A percentile compares a stretch with the other conserved stretches of the same genome.
Conservation (phyloP, 495 filamentous ascomycete species). For the Bacidia gigantensis region DNA sequence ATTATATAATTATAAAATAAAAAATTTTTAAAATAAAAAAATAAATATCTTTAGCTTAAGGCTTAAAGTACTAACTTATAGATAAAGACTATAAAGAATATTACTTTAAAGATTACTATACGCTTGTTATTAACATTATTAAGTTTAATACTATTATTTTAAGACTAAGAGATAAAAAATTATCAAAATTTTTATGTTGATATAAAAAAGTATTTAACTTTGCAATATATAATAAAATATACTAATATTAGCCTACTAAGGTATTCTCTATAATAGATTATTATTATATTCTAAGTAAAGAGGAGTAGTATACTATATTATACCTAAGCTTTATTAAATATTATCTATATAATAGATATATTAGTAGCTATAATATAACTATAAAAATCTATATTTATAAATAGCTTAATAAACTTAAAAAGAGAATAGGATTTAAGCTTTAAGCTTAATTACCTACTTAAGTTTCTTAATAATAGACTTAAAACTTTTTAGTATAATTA, state of each 20-base stretch:
- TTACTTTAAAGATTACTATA: background rate
- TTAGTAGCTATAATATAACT: background rate
- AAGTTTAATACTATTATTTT: background rate
- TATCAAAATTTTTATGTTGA: background rate
- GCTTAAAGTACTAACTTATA: background rate
- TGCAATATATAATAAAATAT: conserved; percentile 1
- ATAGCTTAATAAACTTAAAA: background rate
- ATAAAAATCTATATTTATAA: background rate
- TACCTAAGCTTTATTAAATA: background rate
- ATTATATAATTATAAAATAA: background rate
- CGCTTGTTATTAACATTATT: background rate
- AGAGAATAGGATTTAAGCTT: background rate
- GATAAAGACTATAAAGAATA: background rate
- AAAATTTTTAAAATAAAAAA: background rate
- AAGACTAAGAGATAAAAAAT: background rate
- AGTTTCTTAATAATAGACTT: conserved; percentile 1
- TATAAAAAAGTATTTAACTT: background rate
- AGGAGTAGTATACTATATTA: background rate
- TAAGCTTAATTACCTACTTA: background rate
- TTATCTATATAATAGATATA: background rate
- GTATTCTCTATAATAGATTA: background rate
- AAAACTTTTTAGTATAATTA: conserved; percentile 1
- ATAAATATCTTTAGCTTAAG: background rate
- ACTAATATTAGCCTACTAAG: background rate
- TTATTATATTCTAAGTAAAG: background rate